These are phyloP conservation scores for Omphalotus guepiniiformis DNA, from an alignment of 768 basidiomycete genomes.

Conservation along the genomic window DNA sequence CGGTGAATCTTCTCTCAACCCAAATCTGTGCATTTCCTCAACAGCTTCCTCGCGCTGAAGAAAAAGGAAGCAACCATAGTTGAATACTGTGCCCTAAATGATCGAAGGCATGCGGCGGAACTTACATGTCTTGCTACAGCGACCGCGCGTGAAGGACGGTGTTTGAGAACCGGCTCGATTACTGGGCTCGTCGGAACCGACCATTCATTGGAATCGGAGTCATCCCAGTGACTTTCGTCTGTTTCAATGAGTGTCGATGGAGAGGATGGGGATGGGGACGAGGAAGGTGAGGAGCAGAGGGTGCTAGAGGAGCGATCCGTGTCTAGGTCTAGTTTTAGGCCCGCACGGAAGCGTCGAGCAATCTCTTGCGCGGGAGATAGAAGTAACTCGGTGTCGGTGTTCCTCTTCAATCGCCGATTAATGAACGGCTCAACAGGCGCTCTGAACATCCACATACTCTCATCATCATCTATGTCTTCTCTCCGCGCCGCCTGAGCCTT, in stretches of 20 bases:
- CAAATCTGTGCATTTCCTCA: constrained; percentile 21
- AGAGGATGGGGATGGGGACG: background rate
- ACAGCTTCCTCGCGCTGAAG: constrained; percentile 35
- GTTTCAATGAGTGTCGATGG: background rate
- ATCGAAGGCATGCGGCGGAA: constrained; percentile 10
- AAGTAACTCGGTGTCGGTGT: background rate
- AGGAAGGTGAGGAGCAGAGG: background rate
- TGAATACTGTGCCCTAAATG: too few relatives aligned
- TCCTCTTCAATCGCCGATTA: background rate
- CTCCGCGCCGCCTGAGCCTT: background rate
- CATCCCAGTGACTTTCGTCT: background rate
- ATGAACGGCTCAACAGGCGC: background rate
- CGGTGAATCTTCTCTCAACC: constrained; percentile 23
- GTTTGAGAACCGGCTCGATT: constrained; percentile 24
- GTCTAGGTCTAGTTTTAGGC: constrained; percentile 15
- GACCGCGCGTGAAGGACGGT: constrained; percentile 30
- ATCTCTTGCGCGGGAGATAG: constrained; percentile 33
- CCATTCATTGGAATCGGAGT: background rate
- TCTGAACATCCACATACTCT: constrained; percentile 2
- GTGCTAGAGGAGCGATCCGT: background rate
- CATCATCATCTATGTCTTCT: constrained; percentile 4
- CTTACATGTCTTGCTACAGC: constrained; percentile 38
- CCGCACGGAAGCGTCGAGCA: constrained; percentile 32
- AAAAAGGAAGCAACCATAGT: background rate
- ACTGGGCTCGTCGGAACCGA: background rate